Conservation (phyloP, 495 filamentous ascomycete species). For the Thermothielavioides terrestris region DNA sequence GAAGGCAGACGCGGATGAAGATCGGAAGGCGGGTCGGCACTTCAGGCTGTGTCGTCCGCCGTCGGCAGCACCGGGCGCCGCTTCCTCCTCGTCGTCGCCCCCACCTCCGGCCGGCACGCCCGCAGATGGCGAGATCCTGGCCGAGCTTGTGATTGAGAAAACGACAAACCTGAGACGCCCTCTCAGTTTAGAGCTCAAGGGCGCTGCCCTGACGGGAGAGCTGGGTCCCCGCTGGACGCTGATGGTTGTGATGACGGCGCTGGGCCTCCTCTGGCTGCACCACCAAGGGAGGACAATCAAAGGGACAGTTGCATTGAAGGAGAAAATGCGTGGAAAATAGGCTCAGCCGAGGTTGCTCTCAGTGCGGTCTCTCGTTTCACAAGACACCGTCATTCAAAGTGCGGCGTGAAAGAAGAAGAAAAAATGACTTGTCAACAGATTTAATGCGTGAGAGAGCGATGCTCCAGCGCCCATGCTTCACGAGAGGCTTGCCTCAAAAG, state of each 20-base stretch:
- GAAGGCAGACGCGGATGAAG: not conserved
- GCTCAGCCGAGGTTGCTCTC: too few relatives aligned
- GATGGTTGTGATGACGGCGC: slow-evolving; percentile 8
- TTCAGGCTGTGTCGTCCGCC: not conserved
- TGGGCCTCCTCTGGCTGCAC: slow-evolving; percentile 2
- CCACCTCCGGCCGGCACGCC: not conserved
- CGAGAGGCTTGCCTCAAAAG: too few relatives aligned
- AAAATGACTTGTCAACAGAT: too few relatives aligned
- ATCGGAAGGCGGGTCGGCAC: not conserved
- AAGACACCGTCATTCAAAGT: too few relatives aligned
- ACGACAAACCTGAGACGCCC: not conserved
- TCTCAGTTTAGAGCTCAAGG: slow-evolving; percentile 10
- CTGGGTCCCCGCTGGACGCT: slow-evolving; percentile 12
- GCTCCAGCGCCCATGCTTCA: too few relatives aligned
- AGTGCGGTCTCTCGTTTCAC: too few relatives aligned
- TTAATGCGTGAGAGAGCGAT: too few relatives aligned
- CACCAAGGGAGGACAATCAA: slow-evolving; percentile 4
- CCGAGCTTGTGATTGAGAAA: slow-evolving; percentile 1
- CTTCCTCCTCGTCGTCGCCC: not conserved
- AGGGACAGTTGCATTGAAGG: not conserved
- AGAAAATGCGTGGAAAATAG: slow-evolving; percentile 5
- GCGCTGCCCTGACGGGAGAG: slow-evolving; percentile 2
- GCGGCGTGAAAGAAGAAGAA: too few relatives aligned
- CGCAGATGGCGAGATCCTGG: not conserved
- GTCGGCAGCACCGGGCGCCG: too few relatives aligned